Evolutionary conservation across 257 asterid genomes (phyloP), one percentile per base, ranked within the genome.

Genomic region (Rhazya stricta): DNA sequence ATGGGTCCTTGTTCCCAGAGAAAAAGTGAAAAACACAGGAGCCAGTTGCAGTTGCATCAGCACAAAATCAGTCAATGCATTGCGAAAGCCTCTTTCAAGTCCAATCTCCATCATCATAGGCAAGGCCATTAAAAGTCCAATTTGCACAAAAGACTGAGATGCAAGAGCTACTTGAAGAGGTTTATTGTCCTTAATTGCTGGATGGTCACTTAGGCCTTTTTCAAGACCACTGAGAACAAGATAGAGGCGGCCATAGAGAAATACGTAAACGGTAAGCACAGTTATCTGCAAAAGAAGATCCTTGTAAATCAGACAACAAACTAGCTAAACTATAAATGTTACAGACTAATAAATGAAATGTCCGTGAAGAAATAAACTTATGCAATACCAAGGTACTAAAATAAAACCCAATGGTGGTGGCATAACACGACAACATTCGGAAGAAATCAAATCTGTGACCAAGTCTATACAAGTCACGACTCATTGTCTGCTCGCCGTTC

Each of bases 71-170:
- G 92, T 94, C 36, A 94, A 77, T 0, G 98, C 98, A 72, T 80
- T 85, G 69, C 96, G 96, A 75, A 93, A 93, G 67, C 98, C 98
- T 74, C 82, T 78, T 83, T 93, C 98, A 4, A 93, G 98, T 73
- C 97, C 98, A 72, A 93, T 93, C 86, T 93, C 97, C 98, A 93
- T 93, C 96, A 93, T 91, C 98, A 94, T 94, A 45, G 98, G 98
- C 85, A 94, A 82, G 46, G 98, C 98, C 98, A 91, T 94, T 48
- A 94, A 79, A 68, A 94, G 72, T 54, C 98, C 98, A 71, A 94
- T 84, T 84, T 94, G 98, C 77, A 94, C 96, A 63, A 93, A 89
- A 61, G 98, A 91, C 74, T 93, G 98, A 77, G 97, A 93, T 77
- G 97, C 98, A 73, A 94, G 96, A 72, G 98, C 98, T 56, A 94